Evolutionary conservation across 345 rosid genomes (phyloP).

Genomic region (Gossypium sturtianum): DNA sequence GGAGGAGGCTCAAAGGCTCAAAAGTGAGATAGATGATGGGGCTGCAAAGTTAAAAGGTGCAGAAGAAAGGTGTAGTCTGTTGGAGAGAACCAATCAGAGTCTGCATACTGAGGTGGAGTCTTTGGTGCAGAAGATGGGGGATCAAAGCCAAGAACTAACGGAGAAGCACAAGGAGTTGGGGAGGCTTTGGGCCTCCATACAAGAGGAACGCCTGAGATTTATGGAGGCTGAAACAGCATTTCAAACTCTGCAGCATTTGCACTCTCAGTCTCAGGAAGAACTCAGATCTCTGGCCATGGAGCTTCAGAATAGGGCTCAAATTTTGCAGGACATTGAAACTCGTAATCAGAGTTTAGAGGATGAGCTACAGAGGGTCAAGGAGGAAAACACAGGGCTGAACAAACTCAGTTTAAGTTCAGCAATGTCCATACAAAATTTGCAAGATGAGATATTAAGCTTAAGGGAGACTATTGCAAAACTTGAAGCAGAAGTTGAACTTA

Average conservation of each 20-base stretch:
- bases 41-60: constrained; percentile 59
- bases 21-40: constrained; percentile 60
- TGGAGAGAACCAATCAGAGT: constrained; percentile 74
- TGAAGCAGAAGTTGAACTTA: constrained; percentile 86
- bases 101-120: constrained; percentile 67
- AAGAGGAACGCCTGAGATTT: constrained; percentile 81
- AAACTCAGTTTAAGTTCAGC: constrained; percentile 70
- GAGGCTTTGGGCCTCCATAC: constrained; percentile 73
- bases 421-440: constrained; percentile 55
- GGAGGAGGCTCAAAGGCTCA: constrained; percentile 71
- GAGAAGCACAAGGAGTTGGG: constrained; percentile 91
- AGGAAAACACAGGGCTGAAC: constrained; percentile 49
- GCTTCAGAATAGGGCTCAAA: constrained; percentile 53
- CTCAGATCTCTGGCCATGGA: constrained; percentile 62
- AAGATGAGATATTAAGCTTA: constrained; percentile 59
- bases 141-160: constrained; percentile 65
- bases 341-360: constrained; percentile 46
- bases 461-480: constrained; percentile 71
- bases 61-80: constrained; percentile 69
- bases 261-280: constrained; percentile 95
- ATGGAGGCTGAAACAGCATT: constrained; percentile 97
- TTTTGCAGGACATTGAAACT: constrained; percentile 61
- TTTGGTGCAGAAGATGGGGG: constrained; percentile 47
- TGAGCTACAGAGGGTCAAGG: constrained; percentile 50
- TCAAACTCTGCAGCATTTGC: constrained; percentile 89